Evolutionary conservation across 2,329 filamentous ascomycete species (phyloP).

Genomic region (Talaromyces sp.): DNA sequence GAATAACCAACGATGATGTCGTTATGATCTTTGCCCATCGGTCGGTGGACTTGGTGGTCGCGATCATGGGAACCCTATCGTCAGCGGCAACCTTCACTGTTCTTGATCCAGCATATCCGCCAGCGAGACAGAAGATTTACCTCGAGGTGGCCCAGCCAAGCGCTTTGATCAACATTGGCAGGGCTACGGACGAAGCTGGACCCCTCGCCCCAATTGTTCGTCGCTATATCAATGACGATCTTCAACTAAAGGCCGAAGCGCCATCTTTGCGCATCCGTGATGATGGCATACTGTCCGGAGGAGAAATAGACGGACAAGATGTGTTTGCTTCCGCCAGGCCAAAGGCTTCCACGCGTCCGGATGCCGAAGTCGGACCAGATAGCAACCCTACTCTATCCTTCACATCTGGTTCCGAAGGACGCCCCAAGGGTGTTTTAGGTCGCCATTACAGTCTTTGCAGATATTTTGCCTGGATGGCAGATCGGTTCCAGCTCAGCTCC

Average conservation of each 20-base stretch:
- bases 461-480: slow-evolving; percentile 92
- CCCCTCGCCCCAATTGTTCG: slow-evolving; percentile 55
- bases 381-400: slow-evolving; percentile 71
- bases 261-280: slow-evolving; percentile 68
- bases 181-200: slow-evolving; percentile 65
- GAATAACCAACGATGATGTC: slow-evolving; percentile 73
- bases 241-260: slow-evolving; percentile 67
- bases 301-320: slow-evolving; percentile 60
- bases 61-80: slow-evolving; percentile 68
- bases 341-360: slow-evolving; percentile 48
- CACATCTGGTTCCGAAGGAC: slow-evolving; percentile 68
- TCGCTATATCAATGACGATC: slow-evolving; percentile 66
- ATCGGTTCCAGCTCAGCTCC: slow-evolving; percentile 68
- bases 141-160: slow-evolving; percentile 73
- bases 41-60: slow-evolving; percentile 69
- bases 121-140: slow-evolving; percentile 74
- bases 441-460: slow-evolving; percentile 79
- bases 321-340: slow-evolving; percentile 47
- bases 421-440: slow-evolving; percentile 81
- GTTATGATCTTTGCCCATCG: slow-evolving; percentile 90
- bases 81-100: slow-evolving; percentile 51
- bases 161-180: slow-evolving; percentile 67
- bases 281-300: slow-evolving; percentile 68
- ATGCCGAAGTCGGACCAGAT: slow-evolving; percentile 79
- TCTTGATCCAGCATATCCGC: slow-evolving; percentile 78